phyloP scores from a whole-genome alignment of 2,329 filamentous ascomycete genomes.

The Aspergillus novoparasiticus region DNA sequence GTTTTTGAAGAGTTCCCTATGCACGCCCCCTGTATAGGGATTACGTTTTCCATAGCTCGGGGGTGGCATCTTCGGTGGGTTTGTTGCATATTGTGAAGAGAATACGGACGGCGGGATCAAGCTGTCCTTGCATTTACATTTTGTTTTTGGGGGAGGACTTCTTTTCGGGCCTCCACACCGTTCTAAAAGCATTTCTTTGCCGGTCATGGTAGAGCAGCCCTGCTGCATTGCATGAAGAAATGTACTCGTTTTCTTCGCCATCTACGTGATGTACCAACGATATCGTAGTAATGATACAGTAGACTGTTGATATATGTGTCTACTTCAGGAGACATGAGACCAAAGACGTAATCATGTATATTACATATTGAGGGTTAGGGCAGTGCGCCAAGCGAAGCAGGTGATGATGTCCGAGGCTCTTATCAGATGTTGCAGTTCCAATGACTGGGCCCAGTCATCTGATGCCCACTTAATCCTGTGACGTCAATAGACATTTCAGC shows the following conservation, averaged over 20 bases:
- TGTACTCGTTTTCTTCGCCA: not conserved
- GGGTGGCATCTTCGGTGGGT: slow-evolving; percentile 3
- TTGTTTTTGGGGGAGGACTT: not conserved
- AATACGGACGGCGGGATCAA: slow-evolving; percentile 4
- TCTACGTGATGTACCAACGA: not conserved
- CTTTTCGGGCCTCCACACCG: not conserved
- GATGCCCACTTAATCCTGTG: not conserved
- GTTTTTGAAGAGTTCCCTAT: not conserved
- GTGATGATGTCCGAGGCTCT: not conserved
- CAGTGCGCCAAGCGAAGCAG: not conserved
- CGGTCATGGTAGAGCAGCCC: slow-evolving; percentile 4
- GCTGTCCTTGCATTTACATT: slow-evolving; percentile 12
- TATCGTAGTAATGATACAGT: not conserved
- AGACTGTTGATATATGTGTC: not conserved
- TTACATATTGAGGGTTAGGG: not conserved
- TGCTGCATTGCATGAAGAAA: slow-evolving; percentile 6
- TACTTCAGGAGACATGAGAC: not conserved
- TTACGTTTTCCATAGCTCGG: not conserved
- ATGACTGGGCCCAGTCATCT: not conserved
- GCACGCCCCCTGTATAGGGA: not conserved
- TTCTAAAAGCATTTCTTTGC: slow-evolving; percentile 1
- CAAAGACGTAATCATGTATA: not conserved
- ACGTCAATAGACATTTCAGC: not conserved
- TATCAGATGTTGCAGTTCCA: not conserved
- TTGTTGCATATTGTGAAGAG: slow-evolving; percentile 7